Percentiles rank a stretch among this genome's conserved stretches.
These are phyloP conservation scores for Cyathus striatus DNA, from an alignment of 768 basidiomycete species.

Conservation along the genomic window DNA sequence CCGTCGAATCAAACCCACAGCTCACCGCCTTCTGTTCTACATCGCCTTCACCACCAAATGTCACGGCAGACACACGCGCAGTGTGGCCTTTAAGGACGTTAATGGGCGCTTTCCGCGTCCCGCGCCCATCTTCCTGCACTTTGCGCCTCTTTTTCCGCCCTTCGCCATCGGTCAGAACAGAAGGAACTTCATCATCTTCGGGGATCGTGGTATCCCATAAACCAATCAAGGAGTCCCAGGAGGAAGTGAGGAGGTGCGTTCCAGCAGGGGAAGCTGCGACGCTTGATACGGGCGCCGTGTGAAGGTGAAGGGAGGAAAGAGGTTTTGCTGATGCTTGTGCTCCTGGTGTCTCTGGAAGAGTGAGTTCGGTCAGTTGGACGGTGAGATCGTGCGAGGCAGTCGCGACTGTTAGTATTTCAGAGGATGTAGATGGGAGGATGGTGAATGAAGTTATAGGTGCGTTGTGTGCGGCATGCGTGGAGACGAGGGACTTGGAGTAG, in stretches of 20 bases:
- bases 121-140: conserved; percentile 31
- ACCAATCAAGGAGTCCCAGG: conserved; percentile 86
- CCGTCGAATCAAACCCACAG: conserved; percentile 87
- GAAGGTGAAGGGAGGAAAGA: conserved; percentile 75
- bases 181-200: conserved; percentile 54
- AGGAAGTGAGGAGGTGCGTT: conserved; percentile 69
- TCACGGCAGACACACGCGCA: conserved; percentile 69
- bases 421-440: conserved; percentile 34
- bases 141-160: conserved; percentile 65
- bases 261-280: conserved; percentile 52
- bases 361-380: conserved; percentile 48
- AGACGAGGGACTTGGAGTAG: conserved; percentile 54
- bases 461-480: conserved; percentile 45
- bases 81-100: conserved; percentile 81
- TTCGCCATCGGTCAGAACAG: conserved; percentile 25
- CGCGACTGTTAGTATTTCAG: conserved; percentile 39
- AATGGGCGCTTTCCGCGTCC: conserved; percentile 62
- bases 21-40: conserved; percentile 48
- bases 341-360: conserved; percentile 17
- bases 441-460: conserved; percentile 68
- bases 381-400: conserved; percentile 80
- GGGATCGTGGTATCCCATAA: conserved; percentile 72
- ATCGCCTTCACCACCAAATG: conserved; percentile 48
- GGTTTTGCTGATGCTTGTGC: conserved; percentile 22
- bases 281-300: conserved; percentile 76